These are phyloP conservation scores for Hypoxylon cercidicola DNA, from an alignment of 495 filamentous ascomycete genomes.

Conservation along the genomic window DNA sequence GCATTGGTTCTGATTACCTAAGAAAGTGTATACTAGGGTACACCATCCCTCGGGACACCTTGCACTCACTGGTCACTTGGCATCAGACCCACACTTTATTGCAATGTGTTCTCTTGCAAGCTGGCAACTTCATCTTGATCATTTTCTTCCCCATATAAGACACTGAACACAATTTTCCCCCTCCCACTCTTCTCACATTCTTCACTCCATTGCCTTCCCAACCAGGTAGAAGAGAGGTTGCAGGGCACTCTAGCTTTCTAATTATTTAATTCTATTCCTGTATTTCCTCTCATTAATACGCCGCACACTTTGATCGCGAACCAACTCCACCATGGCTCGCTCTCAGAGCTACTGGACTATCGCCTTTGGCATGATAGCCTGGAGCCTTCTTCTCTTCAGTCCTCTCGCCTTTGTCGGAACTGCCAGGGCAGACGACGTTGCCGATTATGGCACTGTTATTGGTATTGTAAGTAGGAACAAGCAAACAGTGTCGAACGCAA, in stretches of 20 bases:
- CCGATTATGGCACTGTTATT: constrained; percentile 90
- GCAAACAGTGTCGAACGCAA: too few relatives aligned
- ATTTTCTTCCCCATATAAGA: constrained; percentile 30
- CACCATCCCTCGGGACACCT: constrained; percentile 5
- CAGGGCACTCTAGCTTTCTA: constrained; percentile 22
- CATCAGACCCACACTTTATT: constrained; percentile 43
- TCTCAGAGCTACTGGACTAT: constrained; percentile 64
- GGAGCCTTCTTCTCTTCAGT: constrained; percentile 84
- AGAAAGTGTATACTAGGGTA: too few relatives aligned
- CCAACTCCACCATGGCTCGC: constrained; percentile 61
- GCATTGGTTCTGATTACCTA: too few relatives aligned
- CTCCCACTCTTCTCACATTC: constrained; percentile 22
- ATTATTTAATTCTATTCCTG: constrained; percentile 1
- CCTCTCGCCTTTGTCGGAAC: constrained; percentile 75
- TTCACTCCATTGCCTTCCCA: constrained; percentile 16
- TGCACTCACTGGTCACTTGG: constrained; percentile 13
- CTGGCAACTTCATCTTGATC: constrained; percentile 40
- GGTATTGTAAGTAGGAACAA: constrained; percentile 73
- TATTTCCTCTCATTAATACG: constrained; percentile 16
- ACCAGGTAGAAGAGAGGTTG: constrained; percentile 30
- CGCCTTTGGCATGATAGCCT: constrained; percentile 78
- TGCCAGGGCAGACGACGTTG: constrained; percentile 77
- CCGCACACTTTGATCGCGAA: constrained; percentile 14
- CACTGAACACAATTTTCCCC: constrained; percentile 16
- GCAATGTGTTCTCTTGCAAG: constrained; percentile 47